These are phyloP conservation scores for Candida xiaguanensis DNA, from an alignment of 805 yeast genomes.

Conservation along the genomic window DNA sequence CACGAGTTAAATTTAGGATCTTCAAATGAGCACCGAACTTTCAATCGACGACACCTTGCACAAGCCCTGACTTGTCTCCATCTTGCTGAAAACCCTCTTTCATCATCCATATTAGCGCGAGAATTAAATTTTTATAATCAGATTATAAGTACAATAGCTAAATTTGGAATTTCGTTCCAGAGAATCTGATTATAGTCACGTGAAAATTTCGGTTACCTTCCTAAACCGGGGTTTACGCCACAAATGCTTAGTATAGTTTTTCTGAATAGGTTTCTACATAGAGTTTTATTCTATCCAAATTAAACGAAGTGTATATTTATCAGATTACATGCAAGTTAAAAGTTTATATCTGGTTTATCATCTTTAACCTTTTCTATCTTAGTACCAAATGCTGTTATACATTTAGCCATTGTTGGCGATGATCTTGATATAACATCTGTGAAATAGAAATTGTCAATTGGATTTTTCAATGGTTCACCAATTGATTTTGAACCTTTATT, in stretches of 20 bases:
- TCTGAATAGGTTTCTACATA: no score
- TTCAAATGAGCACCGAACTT: constrained; percentile 50
- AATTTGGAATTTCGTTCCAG: no score
- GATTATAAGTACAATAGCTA: no score
- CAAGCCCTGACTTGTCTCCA: constrained; percentile 51
- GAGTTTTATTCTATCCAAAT: no score
- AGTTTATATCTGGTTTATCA: constrained; percentile 40
- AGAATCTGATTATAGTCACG: no score
- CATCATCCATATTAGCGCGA: background rate
- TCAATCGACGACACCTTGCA: constrained; percentile 52
- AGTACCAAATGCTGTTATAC: constrained; percentile 70
- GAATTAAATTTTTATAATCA: no score
- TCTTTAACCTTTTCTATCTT: constrained; percentile 58
- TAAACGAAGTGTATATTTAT: no score
- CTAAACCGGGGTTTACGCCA: no score
- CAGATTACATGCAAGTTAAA: constrained; percentile 15
- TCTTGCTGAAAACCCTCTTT: constrained; percentile 30
- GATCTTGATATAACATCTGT: constrained; percentile 84
- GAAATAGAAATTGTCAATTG: constrained; percentile 80
- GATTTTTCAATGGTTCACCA: constrained; percentile 57
- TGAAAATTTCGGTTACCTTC: no score
- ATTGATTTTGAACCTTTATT: constrained; percentile 33
- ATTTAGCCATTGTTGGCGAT: constrained; percentile 87
- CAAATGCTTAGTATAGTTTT: no score
- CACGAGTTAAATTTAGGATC: constrained; percentile 44